Percentiles rank a stretch among this genome's conserved stretches.
These are phyloP conservation scores for Erysiphe pulchra DNA, from an alignment of 2,329 filamentous ascomycete species.

Conservation along the genomic window DNA sequence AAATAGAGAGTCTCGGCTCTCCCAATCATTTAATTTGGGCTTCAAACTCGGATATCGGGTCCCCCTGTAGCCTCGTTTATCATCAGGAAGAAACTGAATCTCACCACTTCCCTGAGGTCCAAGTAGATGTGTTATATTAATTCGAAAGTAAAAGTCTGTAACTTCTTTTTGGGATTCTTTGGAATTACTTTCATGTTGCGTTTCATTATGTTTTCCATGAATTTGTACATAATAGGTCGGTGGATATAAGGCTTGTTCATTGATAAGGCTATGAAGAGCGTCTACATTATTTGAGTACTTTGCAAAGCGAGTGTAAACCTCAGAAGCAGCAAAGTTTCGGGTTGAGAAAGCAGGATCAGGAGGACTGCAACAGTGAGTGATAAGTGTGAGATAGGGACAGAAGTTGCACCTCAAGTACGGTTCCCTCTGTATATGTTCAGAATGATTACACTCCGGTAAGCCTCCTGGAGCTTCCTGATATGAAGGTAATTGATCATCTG, in stretches of 20 bases:
- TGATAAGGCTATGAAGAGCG: conserved; percentile 8
- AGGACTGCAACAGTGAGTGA: background rate
- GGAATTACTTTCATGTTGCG: conserved; percentile 8
- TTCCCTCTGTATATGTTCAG: too few species aligned
- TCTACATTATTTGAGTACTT: conserved; percentile 7
- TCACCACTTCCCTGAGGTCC: conserved; percentile 19
- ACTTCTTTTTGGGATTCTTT: conserved; percentile 23
- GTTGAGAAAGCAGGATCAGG: conserved; percentile 8
- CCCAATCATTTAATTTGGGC: conserved; percentile 15
- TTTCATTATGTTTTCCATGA: conserved; percentile 12
- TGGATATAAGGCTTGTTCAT: conserved; percentile 8
- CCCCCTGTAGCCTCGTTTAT: conserved; percentile 37
- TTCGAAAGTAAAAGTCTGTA: conserved; percentile 31
- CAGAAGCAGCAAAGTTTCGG: conserved; percentile 6
- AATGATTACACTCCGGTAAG: too few species aligned
- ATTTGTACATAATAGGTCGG: conserved; percentile 11
- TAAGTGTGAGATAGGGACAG: background rate
- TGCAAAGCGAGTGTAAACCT: conserved; percentile 10
- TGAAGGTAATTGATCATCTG: too few species aligned
- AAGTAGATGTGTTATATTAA: conserved; percentile 33
- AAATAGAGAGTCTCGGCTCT: conserved; percentile 5
- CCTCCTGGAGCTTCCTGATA: too few species aligned
- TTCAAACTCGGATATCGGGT: conserved; percentile 28
- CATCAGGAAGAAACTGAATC: conserved; percentile 27
- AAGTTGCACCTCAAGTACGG: too few species aligned